Percentiles rank a stretch among this genome's conserved stretches.
phyloP scores from a whole-genome alignment of 352 stramenopile species.

The Heterotrichella gracilis region DNA sequence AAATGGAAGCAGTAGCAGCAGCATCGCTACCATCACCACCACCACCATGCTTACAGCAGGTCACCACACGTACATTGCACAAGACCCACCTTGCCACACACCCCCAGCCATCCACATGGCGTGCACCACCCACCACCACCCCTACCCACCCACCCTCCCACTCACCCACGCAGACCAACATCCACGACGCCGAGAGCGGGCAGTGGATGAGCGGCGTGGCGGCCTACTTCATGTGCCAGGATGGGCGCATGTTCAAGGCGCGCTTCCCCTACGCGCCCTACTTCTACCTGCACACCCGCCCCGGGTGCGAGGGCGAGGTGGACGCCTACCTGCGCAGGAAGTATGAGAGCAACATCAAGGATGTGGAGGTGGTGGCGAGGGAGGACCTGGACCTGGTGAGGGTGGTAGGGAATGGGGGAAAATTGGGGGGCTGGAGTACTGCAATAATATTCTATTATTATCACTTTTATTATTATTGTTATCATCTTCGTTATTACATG shows the following conservation, averaged over 20 bases:
- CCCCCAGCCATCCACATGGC: neutral
- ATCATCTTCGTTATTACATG: too few relatives aligned
- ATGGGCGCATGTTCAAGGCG: slow-evolving; percentile 66
- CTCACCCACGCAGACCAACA: neutral
- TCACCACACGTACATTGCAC: neutral
- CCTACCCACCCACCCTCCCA: neutral
- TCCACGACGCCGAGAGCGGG: neutral
- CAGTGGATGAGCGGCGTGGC: slow-evolving; percentile 40
- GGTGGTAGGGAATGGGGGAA: too few relatives aligned
- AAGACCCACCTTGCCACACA: neutral
- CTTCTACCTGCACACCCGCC: slow-evolving; percentile 56
- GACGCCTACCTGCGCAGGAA: slow-evolving; percentile 28
- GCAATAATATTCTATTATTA: too few relatives aligned
- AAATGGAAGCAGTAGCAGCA: too few relatives aligned
- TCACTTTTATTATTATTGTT: too few relatives aligned
- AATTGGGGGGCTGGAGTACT: too few relatives aligned
- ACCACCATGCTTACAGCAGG: neutral
- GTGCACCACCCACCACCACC: neutral
- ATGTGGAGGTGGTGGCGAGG: slow-evolving; percentile 31
- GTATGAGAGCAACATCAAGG: slow-evolving; percentile 46
- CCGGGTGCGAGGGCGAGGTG: slow-evolving; percentile 23
- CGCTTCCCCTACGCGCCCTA: slow-evolving; percentile 71
- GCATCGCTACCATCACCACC: too few relatives aligned
- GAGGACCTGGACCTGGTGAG: slow-evolving; percentile 57
- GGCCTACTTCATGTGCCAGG: slow-evolving; percentile 67